Conservation (phyloP, 1,284 basidiomycete genomes). For the Sanguinoderma infundibulare region DNA sequence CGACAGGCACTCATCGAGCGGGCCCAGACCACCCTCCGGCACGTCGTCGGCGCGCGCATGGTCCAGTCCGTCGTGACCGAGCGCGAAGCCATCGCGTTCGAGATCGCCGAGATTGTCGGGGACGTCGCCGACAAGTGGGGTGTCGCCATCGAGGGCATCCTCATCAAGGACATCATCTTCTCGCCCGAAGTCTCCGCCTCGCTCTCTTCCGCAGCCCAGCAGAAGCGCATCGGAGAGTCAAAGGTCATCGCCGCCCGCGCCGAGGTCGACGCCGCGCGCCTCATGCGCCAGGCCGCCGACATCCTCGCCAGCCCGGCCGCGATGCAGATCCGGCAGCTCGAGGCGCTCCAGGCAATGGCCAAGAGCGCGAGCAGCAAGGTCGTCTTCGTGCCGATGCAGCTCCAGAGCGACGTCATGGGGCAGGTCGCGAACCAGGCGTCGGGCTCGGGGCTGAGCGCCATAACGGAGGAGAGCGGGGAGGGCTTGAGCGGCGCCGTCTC, state of each 20-base stretch:
- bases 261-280: conserved; percentile 91
- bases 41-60: conserved; percentile 91
- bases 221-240: conserved; percentile 93
- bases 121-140: conserved; percentile 93
- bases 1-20: conserved; percentile 89
- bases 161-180: conserved; percentile 95
- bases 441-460: conserved; percentile 35
- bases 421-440: conserved; percentile 46
- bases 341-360: conserved; percentile 78
- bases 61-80: conserved; percentile 89
- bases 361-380: conserved; percentile 86
- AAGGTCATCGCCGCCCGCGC: conserved; percentile 97
- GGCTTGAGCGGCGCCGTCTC: conserved; percentile 45
- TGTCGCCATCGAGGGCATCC: conserved; percentile 92
- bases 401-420: conserved; percentile 72
- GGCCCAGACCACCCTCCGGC: conserved; percentile 93
- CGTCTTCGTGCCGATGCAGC: conserved; percentile 93
- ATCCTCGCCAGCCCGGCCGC: conserved; percentile 92
- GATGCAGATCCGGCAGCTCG: conserved; percentile 96
- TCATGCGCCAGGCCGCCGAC: conserved; percentile 94
- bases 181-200: conserved; percentile 90
- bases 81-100: conserved; percentile 94
- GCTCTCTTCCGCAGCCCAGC: conserved; percentile 91
- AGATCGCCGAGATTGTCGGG: conserved; percentile 93
- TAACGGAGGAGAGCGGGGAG: conserved; percentile 49